phyloP scores from a whole-genome alignment of 768 basidiomycete species.

The Boletus subcaerulescens region DNA sequence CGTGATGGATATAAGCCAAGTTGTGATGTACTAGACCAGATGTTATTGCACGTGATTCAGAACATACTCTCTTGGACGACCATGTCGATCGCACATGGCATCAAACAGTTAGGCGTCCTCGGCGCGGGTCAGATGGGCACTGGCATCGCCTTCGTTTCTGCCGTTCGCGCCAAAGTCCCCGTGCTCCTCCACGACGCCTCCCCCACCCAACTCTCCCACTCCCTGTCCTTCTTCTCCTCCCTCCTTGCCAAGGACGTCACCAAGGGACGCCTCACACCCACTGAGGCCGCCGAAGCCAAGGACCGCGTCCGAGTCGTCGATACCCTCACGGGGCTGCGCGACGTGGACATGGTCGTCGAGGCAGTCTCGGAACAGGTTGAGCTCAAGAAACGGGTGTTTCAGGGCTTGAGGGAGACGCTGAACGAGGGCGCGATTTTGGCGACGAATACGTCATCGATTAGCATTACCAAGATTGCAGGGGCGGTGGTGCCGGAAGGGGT shows the following conservation, averaged over 20 bases:
- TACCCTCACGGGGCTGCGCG: conserved; percentile 60
- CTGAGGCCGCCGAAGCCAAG: conserved; percentile 71
- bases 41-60: no score
- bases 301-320: conserved; percentile 62
- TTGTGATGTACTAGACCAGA: no score
- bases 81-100: conserved; percentile 60
- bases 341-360: conserved; percentile 92
- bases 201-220: conserved; percentile 66
- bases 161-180: conserved; percentile 80
- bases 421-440: conserved; percentile 79
- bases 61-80: neutral
- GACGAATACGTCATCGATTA: conserved; percentile 91
- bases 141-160: conserved; percentile 87
- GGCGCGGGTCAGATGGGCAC: conserved; percentile 90
- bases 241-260: conserved; percentile 85
- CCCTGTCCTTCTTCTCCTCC: conserved; percentile 71
- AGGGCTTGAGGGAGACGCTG: conserved; percentile 61
- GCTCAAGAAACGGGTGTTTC: conserved; percentile 78
- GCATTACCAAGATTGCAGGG: conserved; percentile 90
- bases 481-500: conserved; percentile 61
- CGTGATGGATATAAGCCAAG: no score
- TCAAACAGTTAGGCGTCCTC: conserved; percentile 72
- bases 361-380: conserved; percentile 84
- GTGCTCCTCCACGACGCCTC: conserved; percentile 86
- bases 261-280: conserved; percentile 70